Evolutionary conservation across 2,329 filamentous ascomycete genomes (phyloP).

Genomic region (Fusarium compactum): DNA sequence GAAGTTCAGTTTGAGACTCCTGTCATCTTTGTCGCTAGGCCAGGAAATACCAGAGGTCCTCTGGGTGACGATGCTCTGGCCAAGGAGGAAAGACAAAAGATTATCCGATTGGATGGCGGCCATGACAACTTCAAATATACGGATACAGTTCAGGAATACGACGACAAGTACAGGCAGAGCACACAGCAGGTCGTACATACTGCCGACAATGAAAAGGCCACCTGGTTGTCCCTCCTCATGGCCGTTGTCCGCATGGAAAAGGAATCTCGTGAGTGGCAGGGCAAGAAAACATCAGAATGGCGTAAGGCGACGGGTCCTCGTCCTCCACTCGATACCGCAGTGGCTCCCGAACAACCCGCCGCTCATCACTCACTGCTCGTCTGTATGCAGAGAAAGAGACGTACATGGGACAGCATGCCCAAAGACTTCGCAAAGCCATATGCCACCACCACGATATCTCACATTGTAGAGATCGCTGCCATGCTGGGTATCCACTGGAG

Average conservation of each 20-base stretch:
- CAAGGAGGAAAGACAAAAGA: conserved; percentile 32
- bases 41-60: conserved; percentile 51
- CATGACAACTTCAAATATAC: conserved; percentile 32
- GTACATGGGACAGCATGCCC: conserved; percentile 43
- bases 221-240: conserved; percentile 39
- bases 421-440: conserved; percentile 47
- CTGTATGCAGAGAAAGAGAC: conserved; percentile 41
- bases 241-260: conserved; percentile 39
- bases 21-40: conserved; percentile 57
- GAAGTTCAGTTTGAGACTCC: conserved; percentile 58
- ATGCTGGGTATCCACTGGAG: conserved; percentile 58
- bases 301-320: conserved; percentile 27
- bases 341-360: not conserved
- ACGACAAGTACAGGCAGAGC: conserved; percentile 32
- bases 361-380: conserved; percentile 33
- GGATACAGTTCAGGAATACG: conserved; percentile 32
- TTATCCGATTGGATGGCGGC: conserved; percentile 31
- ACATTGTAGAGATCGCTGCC: conserved; percentile 53
- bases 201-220: conserved; percentile 41
- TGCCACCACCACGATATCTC: conserved; percentile 53
- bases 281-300: conserved; percentile 29
- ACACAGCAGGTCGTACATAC: conserved; percentile 38
- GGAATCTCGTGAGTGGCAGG: conserved; percentile 41
- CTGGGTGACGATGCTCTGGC: conserved; percentile 29
- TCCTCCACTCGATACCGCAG: not conserved